These are phyloP conservation scores for Polyporus tsugae DNA, from an alignment of 1,284 basidiomycete species.

Conservation along the genomic window DNA sequence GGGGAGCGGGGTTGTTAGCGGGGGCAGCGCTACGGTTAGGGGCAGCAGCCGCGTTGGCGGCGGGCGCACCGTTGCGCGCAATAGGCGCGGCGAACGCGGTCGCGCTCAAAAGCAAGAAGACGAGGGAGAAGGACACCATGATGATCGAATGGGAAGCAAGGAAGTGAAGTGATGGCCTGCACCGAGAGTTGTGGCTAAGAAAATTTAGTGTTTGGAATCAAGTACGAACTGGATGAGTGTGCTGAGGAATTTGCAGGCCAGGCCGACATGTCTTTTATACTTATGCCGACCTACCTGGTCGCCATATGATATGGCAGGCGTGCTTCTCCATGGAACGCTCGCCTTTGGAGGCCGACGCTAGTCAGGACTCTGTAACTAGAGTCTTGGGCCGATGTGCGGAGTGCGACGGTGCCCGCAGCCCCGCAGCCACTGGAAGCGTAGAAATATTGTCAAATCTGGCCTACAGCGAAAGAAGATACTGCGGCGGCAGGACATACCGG, in stretches of 20 bases:
- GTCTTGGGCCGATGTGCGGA: background rate
- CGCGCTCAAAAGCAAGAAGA: slow-evolving; percentile 14
- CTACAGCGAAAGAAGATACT: slow-evolving; percentile 1
- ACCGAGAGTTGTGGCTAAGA: background rate
- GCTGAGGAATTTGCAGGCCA: background rate
- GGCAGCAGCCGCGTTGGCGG: background rate
- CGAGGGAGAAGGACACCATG: slow-evolving; percentile 8
- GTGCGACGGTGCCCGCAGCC: background rate
- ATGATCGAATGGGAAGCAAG: background rate
- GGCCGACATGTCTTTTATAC: background rate
- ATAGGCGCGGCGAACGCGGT: slow-evolving; percentile 7
- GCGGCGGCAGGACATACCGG: slow-evolving; percentile 8
- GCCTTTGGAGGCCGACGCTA: background rate
- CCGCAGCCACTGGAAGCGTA: background rate
- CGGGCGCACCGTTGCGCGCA: slow-evolving; percentile 3
- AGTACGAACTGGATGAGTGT: background rate
- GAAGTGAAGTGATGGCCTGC: slow-evolving; percentile 2
- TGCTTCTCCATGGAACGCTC: background rate
- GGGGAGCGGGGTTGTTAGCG: background rate
- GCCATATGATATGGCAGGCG: background rate
- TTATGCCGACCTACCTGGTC: background rate
- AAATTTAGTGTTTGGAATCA: background rate
- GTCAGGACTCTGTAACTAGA: background rate
- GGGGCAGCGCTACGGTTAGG: background rate
- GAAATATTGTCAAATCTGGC: background rate